These are phyloP conservation scores for Cyclotella choctawhatcheeana DNA, from an alignment of 108 stramenopile genomes.

Conservation along the genomic window DNA sequence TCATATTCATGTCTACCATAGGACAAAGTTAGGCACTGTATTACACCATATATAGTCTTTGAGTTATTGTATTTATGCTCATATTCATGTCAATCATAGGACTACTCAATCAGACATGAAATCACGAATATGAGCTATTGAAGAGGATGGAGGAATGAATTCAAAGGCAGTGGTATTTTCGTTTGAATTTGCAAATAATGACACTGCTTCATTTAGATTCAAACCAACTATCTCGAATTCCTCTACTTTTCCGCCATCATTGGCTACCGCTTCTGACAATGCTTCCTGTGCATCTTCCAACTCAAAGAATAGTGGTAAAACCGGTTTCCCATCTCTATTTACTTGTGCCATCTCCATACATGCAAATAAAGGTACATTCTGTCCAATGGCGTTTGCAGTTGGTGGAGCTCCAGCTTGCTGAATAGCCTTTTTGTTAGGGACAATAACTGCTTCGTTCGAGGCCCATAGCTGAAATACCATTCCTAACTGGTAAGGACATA, in stretches of 20 bases:
- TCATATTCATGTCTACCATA: too few species aligned
- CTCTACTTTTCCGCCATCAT: constrained; percentile 58
- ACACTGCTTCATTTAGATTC: constrained; percentile 55
- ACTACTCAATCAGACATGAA: too few species aligned
- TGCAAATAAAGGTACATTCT: constrained; percentile 70
- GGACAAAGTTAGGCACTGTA: too few species aligned
- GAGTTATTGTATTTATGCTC: too few species aligned
- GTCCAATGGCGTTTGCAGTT: constrained; percentile 63
- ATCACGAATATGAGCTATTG: too few species aligned
- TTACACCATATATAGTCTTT: too few species aligned
- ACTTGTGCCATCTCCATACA: constrained; percentile 75
- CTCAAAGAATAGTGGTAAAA: constrained; percentile 69
- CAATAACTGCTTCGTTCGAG: constrained; percentile 61
- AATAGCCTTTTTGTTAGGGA: constrained; percentile 59
- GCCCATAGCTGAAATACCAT: constrained; percentile 59
- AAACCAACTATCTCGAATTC: constrained; percentile 65
- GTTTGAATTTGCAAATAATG: constrained; percentile 49
- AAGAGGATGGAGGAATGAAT: constrained; percentile 66
- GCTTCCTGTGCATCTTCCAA: constrained; percentile 64
- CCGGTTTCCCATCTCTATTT: constrained; percentile 51
- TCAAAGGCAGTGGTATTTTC: constrained; percentile 58
- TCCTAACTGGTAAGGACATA: constrained; percentile 49
- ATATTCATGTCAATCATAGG: too few species aligned
- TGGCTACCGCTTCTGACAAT: constrained; percentile 52
- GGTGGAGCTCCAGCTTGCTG: constrained; percentile 68